A percentile compares a stretch with the other conserved stretches of the same genome.
Evolutionary conservation across 495 filamentous ascomycete genomes (phyloP).

Genomic region (Penicillium alfredii): DNA sequence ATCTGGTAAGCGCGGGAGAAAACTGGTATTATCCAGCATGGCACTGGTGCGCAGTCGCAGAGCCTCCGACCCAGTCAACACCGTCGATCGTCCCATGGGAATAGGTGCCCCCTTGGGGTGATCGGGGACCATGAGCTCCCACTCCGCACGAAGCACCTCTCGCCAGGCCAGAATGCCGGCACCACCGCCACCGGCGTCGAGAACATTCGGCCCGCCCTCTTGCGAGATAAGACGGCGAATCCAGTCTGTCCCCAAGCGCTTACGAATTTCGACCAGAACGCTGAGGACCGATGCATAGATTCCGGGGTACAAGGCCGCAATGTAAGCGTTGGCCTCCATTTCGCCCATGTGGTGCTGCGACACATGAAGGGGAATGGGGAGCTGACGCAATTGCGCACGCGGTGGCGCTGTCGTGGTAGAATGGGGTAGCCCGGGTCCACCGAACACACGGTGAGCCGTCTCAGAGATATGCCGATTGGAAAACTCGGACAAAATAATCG

Average conservation of each 20-base stretch:
- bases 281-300: conserved; percentile 70
- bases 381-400: conserved; percentile 52
- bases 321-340: conserved; percentile 80
- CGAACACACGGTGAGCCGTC: conserved; percentile 63
- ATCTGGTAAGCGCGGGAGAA: conserved; percentile 89
- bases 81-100: conserved; percentile 55
- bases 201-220: conserved; percentile 65
- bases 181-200: conserved; percentile 82
- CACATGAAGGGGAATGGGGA: conserved; percentile 62
- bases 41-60: conserved; percentile 70
- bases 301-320: conserved; percentile 73
- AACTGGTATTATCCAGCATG: conserved; percentile 82
- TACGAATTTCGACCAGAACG: conserved; percentile 74
- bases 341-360: conserved; percentile 67
- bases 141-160: conserved; percentile 74
- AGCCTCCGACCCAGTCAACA: conserved; percentile 54
- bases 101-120: conserved; percentile 32
- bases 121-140: conserved; percentile 53
- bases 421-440: conserved; percentile 66
- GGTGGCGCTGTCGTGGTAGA: conserved; percentile 55
- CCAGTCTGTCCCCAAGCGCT: conserved; percentile 78
- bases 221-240: conserved; percentile 59
- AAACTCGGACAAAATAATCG: conserved; percentile 55
- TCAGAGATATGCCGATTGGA: conserved; percentile 67
- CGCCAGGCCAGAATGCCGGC: conserved; percentile 83